A percentile compares a stretch with the other conserved stretches of the same genome.
Conservation (phyloP, 1,284 basidiomycete species). For the Cutaneotrichosporon cyanovorans region DNA sequence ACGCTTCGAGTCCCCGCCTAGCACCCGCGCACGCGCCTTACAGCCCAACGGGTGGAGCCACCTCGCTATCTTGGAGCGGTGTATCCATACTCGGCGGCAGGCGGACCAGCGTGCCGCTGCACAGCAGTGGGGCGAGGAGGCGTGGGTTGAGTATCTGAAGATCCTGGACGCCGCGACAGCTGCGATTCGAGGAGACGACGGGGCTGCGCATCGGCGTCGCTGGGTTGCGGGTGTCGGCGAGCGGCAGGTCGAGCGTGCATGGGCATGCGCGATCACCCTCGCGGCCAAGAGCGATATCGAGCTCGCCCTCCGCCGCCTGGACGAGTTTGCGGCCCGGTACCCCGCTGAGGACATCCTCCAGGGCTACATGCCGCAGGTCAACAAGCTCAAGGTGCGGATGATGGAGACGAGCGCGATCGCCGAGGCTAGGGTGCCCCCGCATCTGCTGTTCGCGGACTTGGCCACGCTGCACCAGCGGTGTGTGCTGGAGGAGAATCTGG, state of each 20-base stretch:
- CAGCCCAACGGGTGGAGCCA: conserved; percentile 54
- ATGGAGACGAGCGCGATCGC: conserved; percentile 22
- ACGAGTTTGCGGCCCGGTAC: conserved; percentile 30
- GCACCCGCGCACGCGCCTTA: conserved; percentile 24
- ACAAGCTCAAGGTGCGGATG: conserved; percentile 29
- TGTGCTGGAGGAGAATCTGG: conserved; percentile 28
- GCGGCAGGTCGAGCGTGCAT: conserved; percentile 36
- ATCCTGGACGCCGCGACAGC: conserved; percentile 6
- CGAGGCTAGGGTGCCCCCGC: conserved; percentile 43
- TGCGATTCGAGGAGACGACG: neutral
- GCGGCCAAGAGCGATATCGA: conserved; percentile 18
- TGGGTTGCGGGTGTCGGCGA: conserved; percentile 32
- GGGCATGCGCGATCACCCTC: conserved; percentile 33
- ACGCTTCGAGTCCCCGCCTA: conserved; percentile 19
- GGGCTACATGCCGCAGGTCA: conserved; percentile 21
- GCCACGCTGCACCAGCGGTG: conserved; percentile 37
- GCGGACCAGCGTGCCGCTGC: conserved; percentile 18
- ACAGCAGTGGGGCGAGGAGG: conserved; percentile 21
- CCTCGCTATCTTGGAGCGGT: conserved; percentile 62
- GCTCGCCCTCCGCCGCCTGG: conserved; percentile 13
- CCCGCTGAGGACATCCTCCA: conserved; percentile 29
- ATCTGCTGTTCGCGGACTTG: conserved; percentile 41
- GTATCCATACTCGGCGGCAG: conserved; percentile 40
- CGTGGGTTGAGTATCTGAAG: conserved; percentile 30
- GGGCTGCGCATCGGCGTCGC: conserved; percentile 4